These are phyloP conservation scores for Neurospora sp. DNA, from an alignment of 495 filamentous ascomycete genomes.

Conservation along the genomic window DNA sequence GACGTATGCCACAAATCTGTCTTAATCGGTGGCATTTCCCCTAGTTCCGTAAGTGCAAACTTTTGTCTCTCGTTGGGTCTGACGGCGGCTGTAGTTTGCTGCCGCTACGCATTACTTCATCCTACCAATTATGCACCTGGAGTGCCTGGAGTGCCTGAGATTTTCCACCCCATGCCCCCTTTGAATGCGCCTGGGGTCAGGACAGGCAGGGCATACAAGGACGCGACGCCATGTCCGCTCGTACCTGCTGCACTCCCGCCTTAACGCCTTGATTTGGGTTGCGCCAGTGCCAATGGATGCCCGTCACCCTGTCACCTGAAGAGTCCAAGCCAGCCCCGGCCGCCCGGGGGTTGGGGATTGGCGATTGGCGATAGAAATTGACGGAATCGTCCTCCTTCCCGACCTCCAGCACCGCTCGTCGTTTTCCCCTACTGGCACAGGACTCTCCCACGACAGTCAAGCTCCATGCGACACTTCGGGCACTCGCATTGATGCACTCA, in stretches of 20 bases:
- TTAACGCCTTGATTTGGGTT: neutral
- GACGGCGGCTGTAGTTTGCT: neutral
- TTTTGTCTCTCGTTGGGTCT: neutral
- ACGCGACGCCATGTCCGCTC: neutral
- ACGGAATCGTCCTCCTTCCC: neutral
- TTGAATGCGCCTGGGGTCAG: neutral
- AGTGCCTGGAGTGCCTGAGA: neutral
- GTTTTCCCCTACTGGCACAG: neutral
- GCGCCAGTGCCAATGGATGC: neutral
- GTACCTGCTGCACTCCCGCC: neutral
- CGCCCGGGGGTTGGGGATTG: neutral
- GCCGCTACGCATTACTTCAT: neutral
- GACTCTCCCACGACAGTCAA: neutral
- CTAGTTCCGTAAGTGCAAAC: neutral
- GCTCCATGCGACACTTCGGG: conserved; percentile 1
- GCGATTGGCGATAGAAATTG: neutral
- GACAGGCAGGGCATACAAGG: neutral
- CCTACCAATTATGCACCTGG: neutral
- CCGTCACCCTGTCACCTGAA: neutral
- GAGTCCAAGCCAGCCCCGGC: neutral
- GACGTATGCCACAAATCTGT: neutral
- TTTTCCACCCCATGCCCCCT: neutral
- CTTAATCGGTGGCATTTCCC: neutral
- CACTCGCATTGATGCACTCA: conserved; percentile 2
- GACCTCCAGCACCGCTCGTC: neutral